phyloP scores from a whole-genome alignment of 1,139 yeast species.

The Kluyveromyces marxianus region DNA sequence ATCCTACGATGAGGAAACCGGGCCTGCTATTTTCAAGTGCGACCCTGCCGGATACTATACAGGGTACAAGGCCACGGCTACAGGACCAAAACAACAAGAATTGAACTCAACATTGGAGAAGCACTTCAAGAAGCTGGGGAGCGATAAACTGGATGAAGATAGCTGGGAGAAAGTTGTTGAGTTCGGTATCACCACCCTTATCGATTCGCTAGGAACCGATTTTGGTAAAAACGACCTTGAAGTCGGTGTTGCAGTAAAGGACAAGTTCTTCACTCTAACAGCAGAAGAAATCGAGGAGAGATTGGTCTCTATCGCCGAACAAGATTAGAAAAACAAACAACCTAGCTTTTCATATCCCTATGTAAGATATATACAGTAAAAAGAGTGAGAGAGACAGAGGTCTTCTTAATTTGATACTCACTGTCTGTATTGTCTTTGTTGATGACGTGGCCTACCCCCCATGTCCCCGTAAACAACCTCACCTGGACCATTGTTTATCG shows the following conservation, averaged over 20 bases:
- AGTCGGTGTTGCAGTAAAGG: conserved; percentile 75
- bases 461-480: neutral
- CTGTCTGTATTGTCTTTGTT: neutral
- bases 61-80: conserved; percentile 86
- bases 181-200: conserved; percentile 76
- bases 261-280: conserved; percentile 59
- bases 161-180: conserved; percentile 89
- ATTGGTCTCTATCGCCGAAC: conserved; percentile 89
- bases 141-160: conserved; percentile 41
- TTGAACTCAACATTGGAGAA: conserved; percentile 87
- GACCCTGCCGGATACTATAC: conserved; percentile 97
- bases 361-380: too few relatives aligned
- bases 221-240: conserved; percentile 90
- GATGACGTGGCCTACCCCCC: neutral
- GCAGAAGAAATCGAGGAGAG: conserved; percentile 92
- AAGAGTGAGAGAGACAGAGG: neutral
- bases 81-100: conserved; percentile 97
- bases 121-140: conserved; percentile 65
- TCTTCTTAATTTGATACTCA: neutral
- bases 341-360: neutral
- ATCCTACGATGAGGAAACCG: conserved; percentile 79
- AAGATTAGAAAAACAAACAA: conserved; percentile 46
- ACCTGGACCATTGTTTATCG: neutral
- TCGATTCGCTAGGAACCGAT: conserved; percentile 84
- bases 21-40: conserved; percentile 87